phyloP scores from a whole-genome alignment of 2,329 filamentous ascomycete genomes.

The Drechmeria coniospora region DNA sequence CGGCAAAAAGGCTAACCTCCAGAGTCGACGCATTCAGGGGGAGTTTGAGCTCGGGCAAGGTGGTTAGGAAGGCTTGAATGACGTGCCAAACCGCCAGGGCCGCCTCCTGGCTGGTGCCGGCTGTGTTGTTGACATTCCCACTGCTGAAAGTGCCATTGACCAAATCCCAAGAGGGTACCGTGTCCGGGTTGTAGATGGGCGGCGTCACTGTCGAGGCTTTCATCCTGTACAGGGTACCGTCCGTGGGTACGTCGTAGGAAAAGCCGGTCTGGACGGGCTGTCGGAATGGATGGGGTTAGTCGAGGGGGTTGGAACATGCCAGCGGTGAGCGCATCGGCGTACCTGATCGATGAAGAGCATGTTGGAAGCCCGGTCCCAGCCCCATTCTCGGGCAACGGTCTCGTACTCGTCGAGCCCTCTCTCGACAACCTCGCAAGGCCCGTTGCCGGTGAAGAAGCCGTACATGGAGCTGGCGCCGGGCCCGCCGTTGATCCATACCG shows the following conservation, averaged over 20 bases:
- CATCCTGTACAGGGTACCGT: constrained; percentile 40
- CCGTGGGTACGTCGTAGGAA: constrained; percentile 48
- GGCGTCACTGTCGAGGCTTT: constrained; percentile 19
- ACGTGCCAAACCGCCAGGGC: constrained; percentile 51
- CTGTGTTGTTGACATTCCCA: constrained; percentile 27
- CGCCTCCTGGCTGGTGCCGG: constrained; percentile 40
- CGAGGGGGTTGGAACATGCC: background rate
- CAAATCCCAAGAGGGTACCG: constrained; percentile 18
- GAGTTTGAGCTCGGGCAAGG: constrained; percentile 43
- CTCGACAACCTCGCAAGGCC: constrained; percentile 36
- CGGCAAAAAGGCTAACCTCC: constrained; percentile 50
- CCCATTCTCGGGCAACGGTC: constrained; percentile 44
- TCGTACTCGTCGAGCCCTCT: constrained; percentile 30
- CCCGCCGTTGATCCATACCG: constrained; percentile 54
- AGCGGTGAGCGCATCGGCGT: constrained; percentile 5
- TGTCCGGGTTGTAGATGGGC: constrained; percentile 6
- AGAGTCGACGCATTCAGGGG: constrained; percentile 28
- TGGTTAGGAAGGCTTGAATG: constrained; percentile 42
- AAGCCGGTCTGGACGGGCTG: constrained; percentile 57
- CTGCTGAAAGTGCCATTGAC: constrained; percentile 53
- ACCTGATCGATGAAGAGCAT: constrained; percentile 44
- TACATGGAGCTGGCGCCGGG: constrained; percentile 50
- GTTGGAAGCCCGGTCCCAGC: constrained; percentile 44
- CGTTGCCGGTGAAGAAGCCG: constrained; percentile 46
- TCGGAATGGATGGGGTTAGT: constrained; percentile 31